A percentile compares a stretch with the other conserved stretches of the same genome.
These are phyloP conservation scores for Vigna unguiculata DNA, from an alignment of 306 rosid genomes.

Conservation along the genomic window DNA sequence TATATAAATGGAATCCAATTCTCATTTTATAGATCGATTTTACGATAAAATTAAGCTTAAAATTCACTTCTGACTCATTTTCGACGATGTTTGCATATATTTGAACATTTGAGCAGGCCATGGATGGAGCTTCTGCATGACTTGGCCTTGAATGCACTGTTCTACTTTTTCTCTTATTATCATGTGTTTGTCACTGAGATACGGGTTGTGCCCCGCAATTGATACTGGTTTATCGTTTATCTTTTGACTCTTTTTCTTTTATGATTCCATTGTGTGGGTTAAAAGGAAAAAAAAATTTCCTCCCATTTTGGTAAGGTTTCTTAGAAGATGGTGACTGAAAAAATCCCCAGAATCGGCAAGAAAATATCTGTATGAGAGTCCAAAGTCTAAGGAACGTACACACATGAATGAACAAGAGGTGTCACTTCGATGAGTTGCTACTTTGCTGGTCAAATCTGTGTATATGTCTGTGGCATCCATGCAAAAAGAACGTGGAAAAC, in stretches of 20 bases:
- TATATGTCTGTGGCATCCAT: background rate
- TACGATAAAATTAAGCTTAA: too few species aligned
- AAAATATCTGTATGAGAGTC: background rate
- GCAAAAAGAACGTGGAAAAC: too few species aligned
- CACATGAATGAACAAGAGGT: conserved; percentile 5
- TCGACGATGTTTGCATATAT: conserved; percentile 2
- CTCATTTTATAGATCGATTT: too few species aligned
- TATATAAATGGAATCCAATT: too few species aligned
- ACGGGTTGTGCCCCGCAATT: conserved; percentile 21
- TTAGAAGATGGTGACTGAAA: background rate
- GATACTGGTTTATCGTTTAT: conserved; percentile 1
- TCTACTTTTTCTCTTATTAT: background rate
- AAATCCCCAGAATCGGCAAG: background rate
- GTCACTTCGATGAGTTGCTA: background rate
- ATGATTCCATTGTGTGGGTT: background rate
- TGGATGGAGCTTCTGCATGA: conserved; percentile 4
- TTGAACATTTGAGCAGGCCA: background rate
- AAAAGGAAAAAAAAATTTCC: too few species aligned
- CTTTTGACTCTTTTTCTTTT: conserved; percentile 16
- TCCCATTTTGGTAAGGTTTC: background rate
- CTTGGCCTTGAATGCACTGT: background rate
- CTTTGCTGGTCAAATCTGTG: background rate
- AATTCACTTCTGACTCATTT: too few species aligned
- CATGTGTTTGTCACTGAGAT: background rate
- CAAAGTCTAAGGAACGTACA: background rate